Evolutionary conservation across 257 asterid genomes (phyloP), one percentile per base, ranked within the genome.

Genomic region (Catharanthus roseus): DNA sequence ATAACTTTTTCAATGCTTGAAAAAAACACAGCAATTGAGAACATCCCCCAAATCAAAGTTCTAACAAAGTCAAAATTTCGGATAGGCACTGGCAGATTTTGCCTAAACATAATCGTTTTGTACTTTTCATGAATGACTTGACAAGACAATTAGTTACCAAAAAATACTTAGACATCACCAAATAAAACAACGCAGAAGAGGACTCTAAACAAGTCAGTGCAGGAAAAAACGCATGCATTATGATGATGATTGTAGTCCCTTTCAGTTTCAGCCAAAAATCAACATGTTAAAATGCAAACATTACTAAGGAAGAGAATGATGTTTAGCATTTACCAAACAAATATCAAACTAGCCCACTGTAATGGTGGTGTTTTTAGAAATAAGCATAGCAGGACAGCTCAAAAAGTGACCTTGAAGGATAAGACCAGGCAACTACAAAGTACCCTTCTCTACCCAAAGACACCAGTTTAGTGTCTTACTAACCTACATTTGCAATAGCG

Each of bases 381-480:
- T 13, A 60, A 69, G 68, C 41, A n/a, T n/a, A n/a, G n/a, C n/a
- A n/a, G n/a, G n/a, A n/a, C n/a, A n/a, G n/a, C n/a, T n/a, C n/a
- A n/a, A n/a, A n/a, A n/a, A n/a, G n/a, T n/a, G n/a, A n/a, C n/a
- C 42, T 3, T 38, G 42, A 38, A 38, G 42, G 8, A 3, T 3
- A 38, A 38, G 42, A 77, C 39, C 72, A 78, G 81, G 80, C 70
- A 79, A 82, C 81, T 29, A 72, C 69, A 74, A 33, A 75, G 80
- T 82, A 81, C 69, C 86, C 81, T 78, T 49, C 49, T 72, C 49
- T 34, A 42, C 41, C 75, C 72, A 68, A 47, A 72, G 78, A 70
- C 69, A 73, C 69, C 76, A 71, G 76, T 82, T 54, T 76, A 74
- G 78, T 71, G 82, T 70, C 70, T 72, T 65, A 74, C 83, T 70